Evolutionary conservation across 2,329 filamentous ascomycete species (phyloP), one percentile per base, ranked within the genome.

Genomic region (Septoria linicola): DNA sequence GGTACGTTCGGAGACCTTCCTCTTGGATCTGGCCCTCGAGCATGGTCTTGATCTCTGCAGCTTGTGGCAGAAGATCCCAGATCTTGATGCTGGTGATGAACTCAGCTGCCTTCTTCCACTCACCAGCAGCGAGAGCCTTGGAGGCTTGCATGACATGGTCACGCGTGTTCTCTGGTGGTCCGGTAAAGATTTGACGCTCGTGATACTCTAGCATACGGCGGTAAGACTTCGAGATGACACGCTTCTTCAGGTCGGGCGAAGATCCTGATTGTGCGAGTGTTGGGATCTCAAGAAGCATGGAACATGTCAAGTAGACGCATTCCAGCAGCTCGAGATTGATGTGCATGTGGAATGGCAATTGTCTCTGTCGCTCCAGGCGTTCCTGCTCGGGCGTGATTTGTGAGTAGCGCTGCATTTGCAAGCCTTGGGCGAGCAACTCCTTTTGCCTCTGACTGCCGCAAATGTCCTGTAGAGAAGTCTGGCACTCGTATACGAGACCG

Each of bases 291-390:
- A 99, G 83, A 60, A 99, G 87, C 93, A 99, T 99, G 75, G 90
- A 96, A 79, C 92, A 97, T 43, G 93, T 97, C 53, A 99, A 82
- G 77, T 99, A 99, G 57, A 97, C 92, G 68, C 93, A 97, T 77
- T 99, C 93, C 32, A 99, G 82, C 49, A 99, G 83, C 73, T 99
- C 93, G 45, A 99, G 82, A 79, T 99, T 99, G 80, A 99, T 99
- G 81, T 99, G 93, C 90, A 99, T 96, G 79, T 99, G 93, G 85
- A 99, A 99, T 31, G 93, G 93, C 62, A 99, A 82, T 76, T 99
- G 93, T 65, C 93, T 86, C 76, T 97, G 92, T 70, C 93, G 89
- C 78, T 99, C 93, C 32, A 97, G 81, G 61, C 92, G 88, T 77
- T 99, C 93, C 74, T 99, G 93, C 75, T 99, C 93, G 14, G 93